Conservation (phyloP, 495 filamentous ascomycete species). For the Neurospora hispaniola region DNA sequence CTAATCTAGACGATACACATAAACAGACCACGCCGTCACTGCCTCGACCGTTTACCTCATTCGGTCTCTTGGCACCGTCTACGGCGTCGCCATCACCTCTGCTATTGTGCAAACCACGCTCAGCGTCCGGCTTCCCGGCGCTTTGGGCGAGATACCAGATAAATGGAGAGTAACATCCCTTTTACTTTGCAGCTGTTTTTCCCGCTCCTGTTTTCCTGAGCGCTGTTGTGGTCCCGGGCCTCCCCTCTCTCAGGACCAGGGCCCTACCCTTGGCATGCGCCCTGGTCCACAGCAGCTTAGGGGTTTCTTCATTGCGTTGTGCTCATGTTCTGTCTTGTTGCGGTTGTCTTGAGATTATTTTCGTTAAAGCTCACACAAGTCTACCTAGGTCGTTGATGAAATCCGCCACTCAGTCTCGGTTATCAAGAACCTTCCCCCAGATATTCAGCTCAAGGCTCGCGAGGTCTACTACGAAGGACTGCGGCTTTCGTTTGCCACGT, state of each 20-base stretch:
- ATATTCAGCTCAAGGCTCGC: conserved; percentile 48
- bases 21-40: conserved; percentile 51
- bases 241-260: neutral
- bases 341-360: neutral
- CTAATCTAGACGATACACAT: neutral
- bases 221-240: neutral
- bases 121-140: conserved; percentile 42
- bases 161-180: conserved; percentile 53
- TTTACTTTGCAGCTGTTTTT: conserved; percentile 6
- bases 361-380: neutral
- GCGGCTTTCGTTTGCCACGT: conserved; percentile 43
- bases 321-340: neutral
- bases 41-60: conserved; percentile 54
- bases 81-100: conserved; percentile 52
- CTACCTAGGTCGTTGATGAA: conserved; percentile 42
- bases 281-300: neutral
- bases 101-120: conserved; percentile 56
- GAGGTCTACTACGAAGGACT: conserved; percentile 51
- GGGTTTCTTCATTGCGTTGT: neutral
- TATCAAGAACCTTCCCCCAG: conserved; percentile 42
- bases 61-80: conserved; percentile 52
- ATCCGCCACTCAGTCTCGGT: conserved; percentile 52
- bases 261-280: neutral
- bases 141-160: conserved; percentile 50
- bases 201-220: neutral